Base-by-base conservation (phyloP, 78 protist species). In the Dictyostelium citrinum region DNA sequence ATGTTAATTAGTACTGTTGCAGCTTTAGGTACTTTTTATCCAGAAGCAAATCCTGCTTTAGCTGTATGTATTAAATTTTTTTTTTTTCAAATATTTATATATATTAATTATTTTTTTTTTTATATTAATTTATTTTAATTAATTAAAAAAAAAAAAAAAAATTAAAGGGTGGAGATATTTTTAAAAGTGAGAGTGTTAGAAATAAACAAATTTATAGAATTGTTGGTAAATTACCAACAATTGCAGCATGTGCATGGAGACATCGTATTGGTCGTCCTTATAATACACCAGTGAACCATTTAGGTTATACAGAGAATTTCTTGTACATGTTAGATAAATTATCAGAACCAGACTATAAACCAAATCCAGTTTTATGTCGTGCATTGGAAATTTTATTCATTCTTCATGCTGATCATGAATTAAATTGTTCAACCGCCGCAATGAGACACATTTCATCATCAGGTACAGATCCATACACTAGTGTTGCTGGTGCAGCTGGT, bases 341-440 rank as follows among this genome's bases (percentile, higher is more conserved):
- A 33, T 95, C 85, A 10, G 90, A 46, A 60, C 31, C 6, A 14
- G 58, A 64, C 6, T 78, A 90, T 35, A 81, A 70, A 37, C 97
- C 96, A 68, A 29, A 96, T 60, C 95, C 96, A 55, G 49, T 29
- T 10, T 72, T 96, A n/a, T 85, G 81, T 24, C 72, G 76, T 33
- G 98, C 98, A 12, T 70, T 96, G 33, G 98, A 96, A 14, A 76
- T 75, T 20, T 81, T 96, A 39, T 97, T 97, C 94, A 96, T 97
- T 33, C 35, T 96, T 29, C 98, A 97, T 60, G 98, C 97, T 0
- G 98, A 97, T 46, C 98, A 97, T 68, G 98, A 96, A 95, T 33
- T 93, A 51, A 97, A 97, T 81, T 92, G 97, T 24, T 97, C 98
- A 39, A 97, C 98, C n/a, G 82, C 98, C 3, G 90, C 98, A 8